Percentiles rank a stretch among this genome's conserved stretches.
Conservation (phyloP, 768 basidiomycete species). For the Rhodocollybia butyracea region DNA sequence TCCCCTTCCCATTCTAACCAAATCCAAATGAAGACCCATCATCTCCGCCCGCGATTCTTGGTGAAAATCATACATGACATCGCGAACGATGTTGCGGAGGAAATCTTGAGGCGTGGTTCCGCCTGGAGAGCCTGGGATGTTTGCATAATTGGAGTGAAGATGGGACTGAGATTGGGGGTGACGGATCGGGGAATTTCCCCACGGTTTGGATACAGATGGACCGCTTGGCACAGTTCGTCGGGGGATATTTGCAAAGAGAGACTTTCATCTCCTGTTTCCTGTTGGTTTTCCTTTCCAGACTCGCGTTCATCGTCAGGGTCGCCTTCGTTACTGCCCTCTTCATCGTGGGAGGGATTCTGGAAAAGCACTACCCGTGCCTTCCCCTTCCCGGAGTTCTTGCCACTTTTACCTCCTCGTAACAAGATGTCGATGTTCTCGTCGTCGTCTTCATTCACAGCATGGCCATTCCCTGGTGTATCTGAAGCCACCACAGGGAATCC, state of each 20-base stretch:
- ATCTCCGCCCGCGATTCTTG: slow-evolving; percentile 69
- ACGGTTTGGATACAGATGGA: slow-evolving; percentile 7
- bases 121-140: slow-evolving; percentile 24
- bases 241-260: slow-evolving; percentile 56
- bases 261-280: slow-evolving; percentile 27
- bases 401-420: neutral
- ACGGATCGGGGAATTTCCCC: slow-evolving; percentile 16
- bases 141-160: slow-evolving; percentile 34
- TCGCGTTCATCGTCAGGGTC: slow-evolving; percentile 16
- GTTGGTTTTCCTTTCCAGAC: slow-evolving; percentile 17
- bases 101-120: slow-evolving; percentile 50
- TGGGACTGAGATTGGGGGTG: slow-evolving; percentile 31
- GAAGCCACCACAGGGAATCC: slow-evolving; percentile 21
- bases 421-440: slow-evolving; percentile 40
- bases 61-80: slow-evolving; percentile 73
- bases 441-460: slow-evolving; percentile 33
- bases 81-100: slow-evolving; percentile 60
- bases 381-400: slow-evolving; percentile 18
- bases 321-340: slow-evolving; percentile 18
- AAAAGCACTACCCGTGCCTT: slow-evolving; percentile 49
- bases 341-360: too few species aligned
- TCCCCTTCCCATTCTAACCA: slow-evolving; percentile 41
- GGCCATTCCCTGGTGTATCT: slow-evolving; percentile 8
- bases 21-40: slow-evolving; percentile 70
- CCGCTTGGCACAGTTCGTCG: slow-evolving; percentile 32